phyloP scores from a whole-genome alignment of 208 protist genomes.

The Zelonia costaricensis region DNA sequence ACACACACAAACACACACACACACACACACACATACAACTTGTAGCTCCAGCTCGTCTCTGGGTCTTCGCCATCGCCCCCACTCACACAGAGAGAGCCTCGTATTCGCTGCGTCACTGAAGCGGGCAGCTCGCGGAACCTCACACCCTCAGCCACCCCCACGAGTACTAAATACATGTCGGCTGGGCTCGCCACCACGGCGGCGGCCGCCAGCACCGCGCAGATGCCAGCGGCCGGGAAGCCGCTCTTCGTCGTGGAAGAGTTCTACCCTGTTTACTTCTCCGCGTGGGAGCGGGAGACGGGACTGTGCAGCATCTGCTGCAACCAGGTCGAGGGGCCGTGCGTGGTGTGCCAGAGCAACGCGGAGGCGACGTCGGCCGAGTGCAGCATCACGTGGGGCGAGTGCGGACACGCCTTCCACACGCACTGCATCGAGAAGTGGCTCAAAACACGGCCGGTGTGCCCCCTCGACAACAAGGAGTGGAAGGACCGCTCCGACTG shows the following conservation, averaged over 20 bases:
- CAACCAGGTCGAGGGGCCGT: constrained; percentile 98
- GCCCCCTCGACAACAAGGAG: constrained; percentile 96
- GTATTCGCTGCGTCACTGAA: too few species aligned
- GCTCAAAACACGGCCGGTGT: constrained; percentile 97
- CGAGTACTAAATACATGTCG: too few species aligned
- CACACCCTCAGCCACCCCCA: too few species aligned
- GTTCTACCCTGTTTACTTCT: constrained; percentile 97
- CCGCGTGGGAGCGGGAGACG: constrained; percentile 95
- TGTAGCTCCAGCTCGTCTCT: too few species aligned
- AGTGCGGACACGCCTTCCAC: constrained; percentile 99
- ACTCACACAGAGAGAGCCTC: too few species aligned
- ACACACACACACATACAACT: too few species aligned
- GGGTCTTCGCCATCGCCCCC: too few species aligned
- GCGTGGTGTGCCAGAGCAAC: constrained; percentile 96
- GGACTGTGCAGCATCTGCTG: constrained; percentile 98
- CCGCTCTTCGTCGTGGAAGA: constrained; percentile 79
- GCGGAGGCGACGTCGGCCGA: constrained; percentile 39
- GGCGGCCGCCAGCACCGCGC: too few species aligned
- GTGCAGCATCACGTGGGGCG: constrained; percentile 97
- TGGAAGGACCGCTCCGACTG: constrained; percentile 91
- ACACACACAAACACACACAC: too few species aligned
- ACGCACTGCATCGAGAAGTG: constrained; percentile 99
- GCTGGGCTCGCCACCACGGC: too few species aligned
- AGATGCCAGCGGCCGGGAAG: not conserved
- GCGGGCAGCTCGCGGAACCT: too few species aligned